Percentiles rank a stretch among this genome's conserved stretches.
phyloP scores from a whole-genome alignment of 2,329 filamentous ascomycete species.

The Elsinoe fawcettii region DNA sequence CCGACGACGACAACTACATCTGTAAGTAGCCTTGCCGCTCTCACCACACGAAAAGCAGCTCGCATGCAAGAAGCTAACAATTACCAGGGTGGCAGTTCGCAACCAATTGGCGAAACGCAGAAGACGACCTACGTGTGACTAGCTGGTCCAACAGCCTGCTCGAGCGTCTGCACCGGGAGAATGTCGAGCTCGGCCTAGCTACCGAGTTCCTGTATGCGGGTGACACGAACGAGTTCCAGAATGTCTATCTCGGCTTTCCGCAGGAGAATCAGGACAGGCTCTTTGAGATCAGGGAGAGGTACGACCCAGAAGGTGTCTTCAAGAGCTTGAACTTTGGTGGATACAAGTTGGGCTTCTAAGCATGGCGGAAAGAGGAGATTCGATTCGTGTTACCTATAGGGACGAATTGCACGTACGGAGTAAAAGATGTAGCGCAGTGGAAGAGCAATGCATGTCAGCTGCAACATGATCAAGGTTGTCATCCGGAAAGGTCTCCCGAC shows the following conservation, averaged over 20 bases:
- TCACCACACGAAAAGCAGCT: not conserved
- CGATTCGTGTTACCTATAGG: not conserved
- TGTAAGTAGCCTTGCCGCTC: not conserved
- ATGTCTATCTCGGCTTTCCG: slow-evolving; percentile 37
- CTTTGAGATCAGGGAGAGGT: slow-evolving; percentile 30
- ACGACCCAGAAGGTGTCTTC: slow-evolving; percentile 37
- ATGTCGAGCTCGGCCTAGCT: not conserved
- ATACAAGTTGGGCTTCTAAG: slow-evolving; percentile 33
- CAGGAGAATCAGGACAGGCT: slow-evolving; percentile 29
- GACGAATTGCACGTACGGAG: not conserved
- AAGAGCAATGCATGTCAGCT: not conserved
- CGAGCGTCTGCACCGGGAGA: not conserved
- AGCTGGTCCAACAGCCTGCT: slow-evolving; percentile 2
- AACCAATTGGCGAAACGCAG: not conserved
- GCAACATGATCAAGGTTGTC: not conserved
- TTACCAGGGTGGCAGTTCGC: not conserved
- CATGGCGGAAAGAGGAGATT: not conserved
- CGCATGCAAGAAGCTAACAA: not conserved
- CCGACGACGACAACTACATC: not conserved
- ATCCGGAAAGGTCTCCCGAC: not conserved
- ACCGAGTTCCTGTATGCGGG: slow-evolving; percentile 39
- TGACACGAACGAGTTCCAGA: slow-evolving; percentile 39
- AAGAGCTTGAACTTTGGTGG: slow-evolving; percentile 36
- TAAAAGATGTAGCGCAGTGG: too few species aligned
- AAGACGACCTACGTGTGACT: not conserved